phyloP scores from a whole-genome alignment of 169 alveolate species.

The Plasmodium gonderi region DNA sequence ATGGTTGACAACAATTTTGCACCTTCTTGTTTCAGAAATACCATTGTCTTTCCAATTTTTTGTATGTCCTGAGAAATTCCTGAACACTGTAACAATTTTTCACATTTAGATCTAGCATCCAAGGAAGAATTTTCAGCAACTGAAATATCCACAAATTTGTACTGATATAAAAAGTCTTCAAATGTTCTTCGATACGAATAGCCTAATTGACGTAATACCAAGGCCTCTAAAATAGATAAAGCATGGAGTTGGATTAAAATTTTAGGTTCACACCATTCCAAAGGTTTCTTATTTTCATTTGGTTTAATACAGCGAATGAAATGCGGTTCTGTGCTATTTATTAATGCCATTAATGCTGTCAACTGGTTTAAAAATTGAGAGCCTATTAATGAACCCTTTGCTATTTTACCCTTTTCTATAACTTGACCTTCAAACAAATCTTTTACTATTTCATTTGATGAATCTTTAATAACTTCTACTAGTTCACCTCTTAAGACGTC shows the following conservation, averaged over 20 bases:
- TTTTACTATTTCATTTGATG: constrained; percentile 83
- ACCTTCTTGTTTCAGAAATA: constrained; percentile 90
- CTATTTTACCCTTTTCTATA: constrained; percentile 90
- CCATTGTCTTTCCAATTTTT: constrained; percentile 92
- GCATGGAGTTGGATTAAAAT: constrained; percentile 92
- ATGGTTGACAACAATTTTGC: constrained; percentile 88
- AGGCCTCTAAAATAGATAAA: constrained; percentile 93
- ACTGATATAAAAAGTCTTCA: constrained; percentile 89
- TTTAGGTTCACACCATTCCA: constrained; percentile 91
- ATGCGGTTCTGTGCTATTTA: constrained; percentile 91
- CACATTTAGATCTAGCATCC: constrained; percentile 83
- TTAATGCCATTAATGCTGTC: constrained; percentile 89
- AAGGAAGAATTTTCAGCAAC: constrained; percentile 82
- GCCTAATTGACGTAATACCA: constrained; percentile 91
- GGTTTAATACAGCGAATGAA: constrained; percentile 94
- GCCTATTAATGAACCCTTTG: constrained; percentile 93
- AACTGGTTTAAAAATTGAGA: constrained; percentile 91
- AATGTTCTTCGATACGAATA: constrained; percentile 92
- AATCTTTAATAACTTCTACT: constrained; percentile 88
- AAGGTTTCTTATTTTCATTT: constrained; percentile 90
- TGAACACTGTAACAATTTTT: constrained; percentile 75
- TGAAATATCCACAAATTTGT: constrained; percentile 85
- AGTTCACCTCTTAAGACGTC: constrained; percentile 91
- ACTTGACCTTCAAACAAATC: constrained; percentile 87
- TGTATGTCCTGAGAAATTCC: constrained; percentile 78